phyloP scores from a whole-genome alignment of 192 early-diverging fungal species.

The Phlyctochytrium planicorne region DNA sequence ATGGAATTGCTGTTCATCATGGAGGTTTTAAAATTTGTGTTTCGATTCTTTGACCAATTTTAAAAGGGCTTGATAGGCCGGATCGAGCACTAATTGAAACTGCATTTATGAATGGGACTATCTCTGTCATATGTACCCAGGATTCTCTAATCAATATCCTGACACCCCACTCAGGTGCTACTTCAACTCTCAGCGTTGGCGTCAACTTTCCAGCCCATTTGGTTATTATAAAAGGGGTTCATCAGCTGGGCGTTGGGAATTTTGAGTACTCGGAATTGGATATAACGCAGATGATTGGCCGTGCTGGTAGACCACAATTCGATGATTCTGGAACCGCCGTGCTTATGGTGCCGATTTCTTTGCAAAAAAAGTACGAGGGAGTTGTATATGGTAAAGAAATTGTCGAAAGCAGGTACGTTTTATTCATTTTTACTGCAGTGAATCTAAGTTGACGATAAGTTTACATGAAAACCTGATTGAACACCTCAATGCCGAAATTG shows the following conservation, averaged over 20 bases:
- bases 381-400: slow-evolving; percentile 57
- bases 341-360: slow-evolving; percentile 54
- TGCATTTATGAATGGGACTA: slow-evolving; percentile 46
- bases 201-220: slow-evolving; percentile 76
- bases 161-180: slow-evolving; percentile 48
- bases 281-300: slow-evolving; percentile 73
- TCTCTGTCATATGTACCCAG: slow-evolving; percentile 63
- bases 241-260: no score
- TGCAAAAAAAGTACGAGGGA: slow-evolving; percentile 45
- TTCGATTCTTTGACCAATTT: slow-evolving; percentile 3
- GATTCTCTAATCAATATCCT: no score
- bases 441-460: slow-evolving; percentile 19
- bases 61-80: slow-evolving; percentile 31
- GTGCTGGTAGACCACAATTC: slow-evolving; percentile 74
- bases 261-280: slow-evolving; percentile 64
- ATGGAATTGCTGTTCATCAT: slow-evolving; percentile 70
- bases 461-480: slow-evolving; percentile 64
- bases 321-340: slow-evolving; percentile 65
- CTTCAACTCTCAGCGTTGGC: slow-evolving; percentile 74
- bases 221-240: slow-evolving; percentile 70
- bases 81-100: slow-evolving; percentile 58
- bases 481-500: slow-evolving; percentile 54
- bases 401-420: slow-evolving; percentile 67
- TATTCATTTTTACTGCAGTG: slow-evolving; percentile 19
- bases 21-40: slow-evolving; percentile 44